Base-by-base conservation (phyloP, 2,329 filamentous ascomycete genomes). In the Zasmidium citrigriseum region DNA sequence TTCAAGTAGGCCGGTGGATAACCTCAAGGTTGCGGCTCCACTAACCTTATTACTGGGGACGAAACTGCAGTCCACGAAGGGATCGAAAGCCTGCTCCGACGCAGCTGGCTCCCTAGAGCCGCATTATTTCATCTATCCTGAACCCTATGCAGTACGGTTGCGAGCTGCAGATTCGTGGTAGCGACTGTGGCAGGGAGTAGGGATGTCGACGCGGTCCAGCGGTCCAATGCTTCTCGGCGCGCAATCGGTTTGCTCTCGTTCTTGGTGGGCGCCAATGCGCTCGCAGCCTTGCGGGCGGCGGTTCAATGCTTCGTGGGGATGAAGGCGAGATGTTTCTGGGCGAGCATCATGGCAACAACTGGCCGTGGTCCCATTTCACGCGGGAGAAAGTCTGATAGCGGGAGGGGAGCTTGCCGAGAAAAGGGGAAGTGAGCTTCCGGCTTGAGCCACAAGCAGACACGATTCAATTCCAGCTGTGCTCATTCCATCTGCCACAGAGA, bases 91-190 rank as follows among this genome's bases (percentile, higher is more conserved):
- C 34, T 52, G 34, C 50, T 29, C 21, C 50, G 25, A 34, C 34
- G 45, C 25, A 2, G 22, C 34, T 41, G 34, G 34, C 34, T 18
- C 25, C 20, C 18, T 22, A 38, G 29, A 25, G 38, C 54, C 54
- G 22, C 47, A 50, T 41, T 46, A 41, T 18, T 48, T 49, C 46
- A 44, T 55, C 46, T 55, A 55, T 27, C 45, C 21, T 45, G 45
- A 55, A 44, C 46, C 48, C 48, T 51, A 51, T 51, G 48, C 48
- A 51, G 24, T 27, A 38, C 48, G 25, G 48, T 27, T 51, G 48
- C 24, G 10, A 9, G 22, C 25, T 34, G 18, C 18, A 22, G 47
- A n/a, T 25, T 16, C n/a, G n/a, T n/a, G 34, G 34, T n/a, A 41
- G 34, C 34, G 34, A 41, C 18, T 41, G 34, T 41, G 34, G 27